Evolutionary conservation across 352 stramenopile species (phyloP).

Genomic region (Phytophthora foliorum): DNA sequence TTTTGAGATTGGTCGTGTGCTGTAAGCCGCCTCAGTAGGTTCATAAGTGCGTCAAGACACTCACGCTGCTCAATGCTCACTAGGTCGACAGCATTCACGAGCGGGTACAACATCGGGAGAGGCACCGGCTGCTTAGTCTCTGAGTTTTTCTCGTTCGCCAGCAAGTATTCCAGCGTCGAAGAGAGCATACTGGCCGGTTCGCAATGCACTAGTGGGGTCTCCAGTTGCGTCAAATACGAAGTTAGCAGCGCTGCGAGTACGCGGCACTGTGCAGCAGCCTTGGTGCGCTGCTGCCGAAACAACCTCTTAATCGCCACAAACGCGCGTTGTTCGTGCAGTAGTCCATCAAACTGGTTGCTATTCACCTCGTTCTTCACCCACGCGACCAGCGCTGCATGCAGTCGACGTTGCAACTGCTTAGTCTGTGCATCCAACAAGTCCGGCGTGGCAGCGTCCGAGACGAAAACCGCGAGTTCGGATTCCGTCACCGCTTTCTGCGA

Average conservation of each 20-base stretch:
- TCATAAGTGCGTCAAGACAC: constrained; percentile 74
- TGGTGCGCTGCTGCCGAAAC: constrained; percentile 58
- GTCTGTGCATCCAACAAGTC: constrained; percentile 46
- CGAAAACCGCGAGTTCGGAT: constrained; percentile 38
- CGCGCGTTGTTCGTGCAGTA: constrained; percentile 62
- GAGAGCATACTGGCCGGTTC: constrained; percentile 58
- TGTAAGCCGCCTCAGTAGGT: constrained; percentile 58
- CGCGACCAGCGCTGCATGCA: constrained; percentile 51
- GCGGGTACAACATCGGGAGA: constrained; percentile 62
- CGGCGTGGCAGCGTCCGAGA: constrained; percentile 24
- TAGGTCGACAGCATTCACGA: constrained; percentile 78
- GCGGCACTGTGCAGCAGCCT: constrained; percentile 43
- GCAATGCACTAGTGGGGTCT: constrained; percentile 63
- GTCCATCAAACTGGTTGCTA: constrained; percentile 71
- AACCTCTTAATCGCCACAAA: constrained; percentile 62
- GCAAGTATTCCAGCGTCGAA: constrained; percentile 75
- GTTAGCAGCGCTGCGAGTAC: constrained; percentile 55
- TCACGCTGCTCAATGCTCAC: constrained; percentile 77
- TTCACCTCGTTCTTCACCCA: constrained; percentile 59
- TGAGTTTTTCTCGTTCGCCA: constrained; percentile 37
- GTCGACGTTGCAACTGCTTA: constrained; percentile 35
- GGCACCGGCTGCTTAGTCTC: constrained; percentile 35
- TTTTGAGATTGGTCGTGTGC: constrained; percentile 48
- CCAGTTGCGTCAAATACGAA: constrained; percentile 52
- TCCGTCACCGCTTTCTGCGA: constrained; percentile 53